Percentiles rank a stretch among this genome's conserved stretches.
Conservation (phyloP, 352 stramenopile species). For the Lagenidium sp. region DNA sequence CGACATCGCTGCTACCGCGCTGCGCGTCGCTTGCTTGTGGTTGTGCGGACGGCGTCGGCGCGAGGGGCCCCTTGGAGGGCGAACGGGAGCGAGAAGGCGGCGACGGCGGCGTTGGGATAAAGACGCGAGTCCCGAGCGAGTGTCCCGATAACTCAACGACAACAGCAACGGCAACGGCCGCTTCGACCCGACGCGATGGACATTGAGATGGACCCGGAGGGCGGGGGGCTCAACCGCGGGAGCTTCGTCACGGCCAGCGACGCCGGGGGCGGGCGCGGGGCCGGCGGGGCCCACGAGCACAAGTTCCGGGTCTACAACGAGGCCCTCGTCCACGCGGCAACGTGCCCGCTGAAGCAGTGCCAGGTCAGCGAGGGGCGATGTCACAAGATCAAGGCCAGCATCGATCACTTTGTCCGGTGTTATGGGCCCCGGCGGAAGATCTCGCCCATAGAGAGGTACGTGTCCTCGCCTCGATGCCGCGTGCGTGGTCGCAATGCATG, state of each 20-base stretch:
- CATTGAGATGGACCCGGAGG: conserved; percentile 14
- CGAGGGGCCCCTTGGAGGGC: too few relatives aligned
- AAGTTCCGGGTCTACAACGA: conserved; percentile 86
- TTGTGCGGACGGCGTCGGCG: too few relatives aligned
- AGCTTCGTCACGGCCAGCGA: conserved; percentile 1
- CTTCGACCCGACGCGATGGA: conserved; percentile 14
- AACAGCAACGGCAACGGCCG: too few relatives aligned
- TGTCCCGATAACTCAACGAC: too few relatives aligned
- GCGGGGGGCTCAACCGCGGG: conserved; percentile 3
- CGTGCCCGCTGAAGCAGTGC: conserved; percentile 48
- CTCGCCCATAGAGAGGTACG: conserved; percentile 73
- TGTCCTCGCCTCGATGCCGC: conserved; percentile 3
- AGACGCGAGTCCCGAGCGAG: too few relatives aligned
- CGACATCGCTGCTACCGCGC: background rate
- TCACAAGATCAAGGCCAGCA: conserved; percentile 84
- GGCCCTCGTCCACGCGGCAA: conserved; percentile 61
- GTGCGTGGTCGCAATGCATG: too few relatives aligned
- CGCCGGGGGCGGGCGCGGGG: background rate
- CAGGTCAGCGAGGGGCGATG: conserved; percentile 52
- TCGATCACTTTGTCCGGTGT: conserved; percentile 83
- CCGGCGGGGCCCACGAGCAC: conserved; percentile 33
- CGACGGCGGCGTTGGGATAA: too few relatives aligned
- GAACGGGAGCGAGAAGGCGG: too few relatives aligned
- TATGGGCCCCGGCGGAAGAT: conserved; percentile 60
- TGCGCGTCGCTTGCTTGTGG: background rate